Percentiles rank a stretch among this genome's conserved stretches.
These are phyloP conservation scores for Coelastrella sp. DNA, from an alignment of 139 green algal genomes.

Conservation along the genomic window DNA sequence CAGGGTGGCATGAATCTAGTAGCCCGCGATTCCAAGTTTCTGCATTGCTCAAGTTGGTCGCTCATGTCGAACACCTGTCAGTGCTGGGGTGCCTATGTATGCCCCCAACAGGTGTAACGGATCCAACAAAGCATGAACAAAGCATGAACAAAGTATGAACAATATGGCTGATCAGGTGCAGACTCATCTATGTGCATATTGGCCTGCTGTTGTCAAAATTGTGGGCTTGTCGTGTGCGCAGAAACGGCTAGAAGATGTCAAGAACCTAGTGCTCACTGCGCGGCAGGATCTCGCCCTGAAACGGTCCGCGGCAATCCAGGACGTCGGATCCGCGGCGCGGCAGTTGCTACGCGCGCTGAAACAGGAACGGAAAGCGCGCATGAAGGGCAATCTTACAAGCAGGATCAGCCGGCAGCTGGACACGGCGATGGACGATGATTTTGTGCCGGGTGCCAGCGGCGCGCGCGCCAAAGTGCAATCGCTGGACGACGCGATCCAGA, in stretches of 20 bases:
- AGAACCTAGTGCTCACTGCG: neutral
- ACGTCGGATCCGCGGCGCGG: neutral
- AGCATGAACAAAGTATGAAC: too few species aligned
- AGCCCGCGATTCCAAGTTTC: too few species aligned
- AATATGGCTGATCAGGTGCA: too few species aligned
- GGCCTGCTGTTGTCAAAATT: neutral
- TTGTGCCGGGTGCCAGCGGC: neutral
- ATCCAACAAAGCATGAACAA: too few species aligned
- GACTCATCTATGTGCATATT: neutral
- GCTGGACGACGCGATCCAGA: conserved; percentile 7
- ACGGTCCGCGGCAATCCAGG: neutral
- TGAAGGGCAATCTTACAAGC: neutral
- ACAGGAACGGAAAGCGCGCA: conserved; percentile 1
- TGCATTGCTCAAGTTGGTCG: too few species aligned
- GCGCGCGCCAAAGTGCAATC: neutral
- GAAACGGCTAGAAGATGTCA: neutral
- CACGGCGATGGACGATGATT: conserved; percentile 7
- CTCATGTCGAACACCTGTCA: too few species aligned
- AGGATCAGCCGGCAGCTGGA: conserved; percentile 26
- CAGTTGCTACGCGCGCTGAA: neutral
- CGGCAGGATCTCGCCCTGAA: neutral
- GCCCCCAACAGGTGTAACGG: too few species aligned
- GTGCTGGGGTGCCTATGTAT: too few species aligned
- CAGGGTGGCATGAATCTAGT: too few species aligned
- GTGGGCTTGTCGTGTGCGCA: neutral